These are phyloP conservation scores for Cocos nucifera DNA, from an alignment of 176 grass and related monocot genomes.

Conservation along the genomic window DNA sequence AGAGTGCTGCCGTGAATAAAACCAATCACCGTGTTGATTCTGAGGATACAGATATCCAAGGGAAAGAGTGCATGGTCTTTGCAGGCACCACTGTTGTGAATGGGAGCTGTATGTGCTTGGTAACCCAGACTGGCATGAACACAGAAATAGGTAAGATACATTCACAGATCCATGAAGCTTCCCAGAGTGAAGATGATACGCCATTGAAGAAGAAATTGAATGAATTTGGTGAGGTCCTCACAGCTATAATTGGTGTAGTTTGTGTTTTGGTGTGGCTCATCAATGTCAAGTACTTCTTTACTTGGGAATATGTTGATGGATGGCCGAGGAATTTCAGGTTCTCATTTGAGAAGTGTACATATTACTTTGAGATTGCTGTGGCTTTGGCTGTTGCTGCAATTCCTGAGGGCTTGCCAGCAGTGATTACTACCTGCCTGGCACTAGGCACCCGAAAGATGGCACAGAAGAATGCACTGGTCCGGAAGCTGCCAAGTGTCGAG, in stretches of 20 bases:
- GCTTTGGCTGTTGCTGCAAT: slow-evolving; percentile 20
- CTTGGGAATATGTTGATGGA: slow-evolving; percentile 15
- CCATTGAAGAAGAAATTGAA: slow-evolving; percentile 20
- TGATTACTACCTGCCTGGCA: slow-evolving; percentile 18
- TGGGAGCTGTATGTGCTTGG: slow-evolving; percentile 72
- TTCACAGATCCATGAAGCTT: slow-evolving; percentile 17
- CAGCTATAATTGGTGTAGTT: slow-evolving; percentile 14
- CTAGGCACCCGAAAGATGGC: slow-evolving; percentile 19
- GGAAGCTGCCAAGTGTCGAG: slow-evolving; percentile 19
- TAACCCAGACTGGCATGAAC: slow-evolving; percentile 69
- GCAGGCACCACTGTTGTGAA: slow-evolving; percentile 81
- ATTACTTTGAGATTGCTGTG: slow-evolving; percentile 23
- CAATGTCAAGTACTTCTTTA: slow-evolving; percentile 20
- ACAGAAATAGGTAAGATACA: slow-evolving; percentile 84
- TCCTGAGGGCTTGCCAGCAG: slow-evolving; percentile 11
- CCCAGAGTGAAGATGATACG: slow-evolving; percentile 17
- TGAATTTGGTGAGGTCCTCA: slow-evolving; percentile 16
- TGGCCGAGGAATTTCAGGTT: slow-evolving; percentile 18
- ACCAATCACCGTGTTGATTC: slow-evolving; percentile 32
- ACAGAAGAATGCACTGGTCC: slow-evolving; percentile 16
- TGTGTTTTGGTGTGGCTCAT: slow-evolving; percentile 21
- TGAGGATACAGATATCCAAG: slow-evolving; percentile 78
- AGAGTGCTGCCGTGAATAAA: slow-evolving; percentile 86
- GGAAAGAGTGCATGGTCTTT: slow-evolving; percentile 90
- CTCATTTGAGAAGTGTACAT: slow-evolving; percentile 21